Evolutionary conservation across 139 green algal genomes (phyloP), one percentile per base, ranked within the genome.

Genomic region (Zygnema cylindricum): DNA sequence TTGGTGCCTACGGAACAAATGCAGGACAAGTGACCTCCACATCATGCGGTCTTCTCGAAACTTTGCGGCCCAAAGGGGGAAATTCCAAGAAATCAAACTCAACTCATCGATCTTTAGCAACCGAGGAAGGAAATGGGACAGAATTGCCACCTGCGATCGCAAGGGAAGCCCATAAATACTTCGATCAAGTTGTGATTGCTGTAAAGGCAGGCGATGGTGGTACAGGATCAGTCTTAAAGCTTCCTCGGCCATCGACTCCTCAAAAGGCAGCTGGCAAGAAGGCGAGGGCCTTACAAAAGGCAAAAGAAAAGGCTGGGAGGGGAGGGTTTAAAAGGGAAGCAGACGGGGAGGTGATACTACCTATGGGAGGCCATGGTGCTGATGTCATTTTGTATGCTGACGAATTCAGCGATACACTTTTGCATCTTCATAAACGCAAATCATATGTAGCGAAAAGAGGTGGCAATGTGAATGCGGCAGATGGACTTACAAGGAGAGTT

Each of bases 391-490:
- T 90, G 2, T 1, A 54, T 1, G 86, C 86, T 0, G 86, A 90
- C 3, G 36, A 77, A 25, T 71, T 38, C n/a, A 33, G 78, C 21
- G 84, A 90, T 30, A 86, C 86, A 23, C 79, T 90, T 35, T 22
- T 90, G 35, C n/a, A 38, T 0, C 57, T 90, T 38, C 86, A 90
- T 81, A 33, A 41, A 23, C 55, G 78, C 55, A 84, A 82, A 23
- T 25, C 36, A 22, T 69, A 63, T 40, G 2, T 32, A 38, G 77
- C 54, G 21, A 25, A 78, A 33, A n/a, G 86, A 0, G 86, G 86
- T 16, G 69, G 69, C 2, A 90, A 90, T 90, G 86, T 90, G 77
- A 81, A 90, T 23, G 38, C 69, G n/a, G 81, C 36, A n/a, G 79
- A 63, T 1, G 86, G 86, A 0, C 54, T 88, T 16, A 38, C 32